A percentile compares a stretch with the other conserved stretches of the same genome.
phyloP scores from a whole-genome alignment of 495 filamentous ascomycete genomes.

The Neurospora sublineolata region DNA sequence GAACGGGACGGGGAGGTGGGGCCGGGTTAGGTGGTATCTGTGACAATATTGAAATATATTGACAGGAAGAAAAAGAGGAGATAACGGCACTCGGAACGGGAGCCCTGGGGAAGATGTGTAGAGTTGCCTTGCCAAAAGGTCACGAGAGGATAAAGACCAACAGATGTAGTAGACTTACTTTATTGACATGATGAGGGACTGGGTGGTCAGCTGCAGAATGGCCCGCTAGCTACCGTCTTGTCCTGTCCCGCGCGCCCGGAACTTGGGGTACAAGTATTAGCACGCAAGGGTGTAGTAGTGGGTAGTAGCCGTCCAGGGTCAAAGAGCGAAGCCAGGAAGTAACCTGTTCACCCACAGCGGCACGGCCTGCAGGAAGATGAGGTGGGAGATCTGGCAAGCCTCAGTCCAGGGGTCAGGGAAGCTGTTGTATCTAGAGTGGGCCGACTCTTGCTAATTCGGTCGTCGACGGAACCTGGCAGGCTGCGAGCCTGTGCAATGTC shows the following conservation, averaged over 20 bases:
- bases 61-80: conserved; percentile 1
- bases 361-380: conserved; percentile 13
- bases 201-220: conserved; percentile 32
- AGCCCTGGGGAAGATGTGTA: conserved; percentile 13
- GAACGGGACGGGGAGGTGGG: neutral
- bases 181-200: conserved; percentile 50
- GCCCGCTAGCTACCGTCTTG: conserved; percentile 15
- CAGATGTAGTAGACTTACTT: conserved; percentile 44
- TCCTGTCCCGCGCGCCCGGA: conserved; percentile 18
- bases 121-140: conserved; percentile 9
- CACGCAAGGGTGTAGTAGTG: conserved; percentile 18
- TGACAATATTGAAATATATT: neutral
- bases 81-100: neutral
- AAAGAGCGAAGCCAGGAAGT: conserved; percentile 1
- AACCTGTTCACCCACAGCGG: conserved; percentile 14
- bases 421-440: conserved; percentile 10
- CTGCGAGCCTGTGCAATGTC: neutral
- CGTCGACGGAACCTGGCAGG: neutral
- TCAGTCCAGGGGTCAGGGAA: neutral
- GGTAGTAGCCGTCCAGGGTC: conserved; percentile 9
- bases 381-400: conserved; percentile 18
- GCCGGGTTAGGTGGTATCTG: neutral
- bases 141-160: conserved; percentile 10
- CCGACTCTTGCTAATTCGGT: conserved; percentile 2
- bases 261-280: conserved; percentile 11